Evolutionary conservation across 495 filamentous ascomycete species (phyloP), one percentile per base, ranked within the genome.

Genomic region (Neurospora intermedia): DNA sequence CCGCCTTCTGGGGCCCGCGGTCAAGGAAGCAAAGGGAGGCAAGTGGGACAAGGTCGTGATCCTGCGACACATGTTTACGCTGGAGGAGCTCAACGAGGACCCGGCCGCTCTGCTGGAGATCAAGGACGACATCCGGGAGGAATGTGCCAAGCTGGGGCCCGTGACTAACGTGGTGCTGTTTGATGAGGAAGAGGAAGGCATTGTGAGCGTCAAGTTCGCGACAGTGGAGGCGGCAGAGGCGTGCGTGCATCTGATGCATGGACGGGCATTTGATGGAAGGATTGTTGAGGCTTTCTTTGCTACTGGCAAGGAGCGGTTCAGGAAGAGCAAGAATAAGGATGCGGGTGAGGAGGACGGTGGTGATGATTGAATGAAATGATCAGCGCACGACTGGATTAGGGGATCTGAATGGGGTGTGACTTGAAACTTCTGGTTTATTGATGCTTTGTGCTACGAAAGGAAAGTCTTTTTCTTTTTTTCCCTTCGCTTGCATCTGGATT

Each of bases 11-110:
- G 43, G 31, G 2, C 35, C 59, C 8, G 54, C 71, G 3, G 35
- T 66, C 54, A 66, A 66, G 16, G 83, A 86, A 16, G 87, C 90
- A 4, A 88, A 87, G 8, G 88, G 77, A 71, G 88, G 87, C 66
- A 87, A 87, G 75, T 90, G 87, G 76, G 93, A 93, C 75, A 94
- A 94, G 77, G 83, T 93, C 3, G 94, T 98, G 20, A 90, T 98
- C 71, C 82, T 99, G 72, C 93, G 94, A 77, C 92, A 97, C 80
- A 96, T 97, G 93, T 99, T 99, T 80, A 97, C 94, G 11, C 85
- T 96, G 39, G 77, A 91, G 42, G 93, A 97, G 82, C 84, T 99
- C 69, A 88, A 92, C 79, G 91, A 95, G 72, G 95, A 99, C 79
- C 90, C 93, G 3, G 88, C 89, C 0, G 92, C 92, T 4, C 87